phyloP scores from a whole-genome alignment of 1,284 basidiomycete species.

The Trametes sp. region DNA sequence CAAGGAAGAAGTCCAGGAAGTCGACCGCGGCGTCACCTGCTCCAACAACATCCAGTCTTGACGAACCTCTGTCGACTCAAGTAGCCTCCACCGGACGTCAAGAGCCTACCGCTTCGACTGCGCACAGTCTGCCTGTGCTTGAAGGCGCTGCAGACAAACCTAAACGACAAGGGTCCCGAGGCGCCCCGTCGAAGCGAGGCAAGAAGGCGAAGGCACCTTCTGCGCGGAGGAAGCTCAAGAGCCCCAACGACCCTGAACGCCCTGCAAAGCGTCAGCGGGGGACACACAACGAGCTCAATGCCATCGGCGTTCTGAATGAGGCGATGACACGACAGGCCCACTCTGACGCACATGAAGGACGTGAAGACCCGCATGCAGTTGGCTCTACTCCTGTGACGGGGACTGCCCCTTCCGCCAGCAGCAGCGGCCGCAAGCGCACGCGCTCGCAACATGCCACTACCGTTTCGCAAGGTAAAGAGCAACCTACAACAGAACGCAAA shows the following conservation, averaged over 20 bases:
- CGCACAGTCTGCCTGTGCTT: background rate
- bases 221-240: slow-evolving; percentile 12
- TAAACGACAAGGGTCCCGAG: no score
- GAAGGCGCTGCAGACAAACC: background rate
- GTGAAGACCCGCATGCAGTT: background rate
- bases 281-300: slow-evolving; percentile 2
- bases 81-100: background rate
- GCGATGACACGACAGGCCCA: slow-evolving; percentile 6
- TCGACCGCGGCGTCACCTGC: background rate
- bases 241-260: background rate
- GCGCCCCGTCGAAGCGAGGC: background rate
- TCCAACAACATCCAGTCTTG: background rate
- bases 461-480: background rate
- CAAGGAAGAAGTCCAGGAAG: slow-evolving; percentile 11
- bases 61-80: background rate
- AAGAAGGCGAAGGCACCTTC: background rate
- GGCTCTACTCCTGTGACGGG: background rate
- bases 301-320: slow-evolving; percentile 5
- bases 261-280: slow-evolving; percentile 20
- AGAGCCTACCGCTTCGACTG: background rate
- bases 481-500: background rate
- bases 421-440: background rate
- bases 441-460: background rate
- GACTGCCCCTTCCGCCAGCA: background rate
- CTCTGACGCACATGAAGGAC: background rate